A percentile compares a stretch with the other conserved stretches of the same genome.
These are phyloP conservation scores for Globisporangium mamillatum DNA, from an alignment of 352 stramenopile species.

Conservation along the genomic window DNA sequence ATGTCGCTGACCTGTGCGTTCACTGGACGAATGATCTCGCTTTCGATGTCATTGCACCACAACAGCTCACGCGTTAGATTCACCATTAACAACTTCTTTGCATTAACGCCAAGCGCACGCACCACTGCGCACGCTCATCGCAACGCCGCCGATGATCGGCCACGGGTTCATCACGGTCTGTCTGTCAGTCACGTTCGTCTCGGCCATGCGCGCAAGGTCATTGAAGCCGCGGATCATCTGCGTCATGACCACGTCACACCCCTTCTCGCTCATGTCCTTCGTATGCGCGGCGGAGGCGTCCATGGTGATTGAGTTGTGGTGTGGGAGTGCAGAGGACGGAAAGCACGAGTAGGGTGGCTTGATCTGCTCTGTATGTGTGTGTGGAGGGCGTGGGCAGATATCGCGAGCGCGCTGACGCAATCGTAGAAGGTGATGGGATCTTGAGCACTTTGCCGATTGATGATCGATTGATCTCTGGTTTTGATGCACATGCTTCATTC, in stretches of 20 bases:
- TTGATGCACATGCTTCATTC: background rate
- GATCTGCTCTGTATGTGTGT: background rate
- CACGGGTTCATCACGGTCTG: slow-evolving; percentile 96
- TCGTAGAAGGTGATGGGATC: background rate
- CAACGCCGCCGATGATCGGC: slow-evolving; percentile 93
- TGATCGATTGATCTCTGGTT: background rate
- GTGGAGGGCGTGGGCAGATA: background rate
- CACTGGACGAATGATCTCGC: slow-evolving; percentile 87
- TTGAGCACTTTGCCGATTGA: background rate
- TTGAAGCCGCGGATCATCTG: slow-evolving; percentile 95
- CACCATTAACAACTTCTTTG: background rate
- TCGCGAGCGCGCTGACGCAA: background rate
- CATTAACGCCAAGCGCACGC: background rate
- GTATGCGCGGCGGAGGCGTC: slow-evolving; percentile 47
- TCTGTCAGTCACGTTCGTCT: slow-evolving; percentile 90
- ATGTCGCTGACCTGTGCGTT: slow-evolving; percentile 88
- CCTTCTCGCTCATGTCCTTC: slow-evolving; percentile 87
- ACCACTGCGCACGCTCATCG: slow-evolving; percentile 85
- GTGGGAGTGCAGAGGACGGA: background rate
- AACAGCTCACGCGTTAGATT: background rate
- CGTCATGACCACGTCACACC: slow-evolving; percentile 92
- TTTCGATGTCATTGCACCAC: slow-evolving; percentile 30
- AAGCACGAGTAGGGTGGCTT: background rate
- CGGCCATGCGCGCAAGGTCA: slow-evolving; percentile 77
- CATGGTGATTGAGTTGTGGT: slow-evolving; percentile 24